These are phyloP conservation scores for Talaromyces pinophilus DNA, from an alignment of 2,329 filamentous ascomycete genomes.

Conservation along the genomic window DNA sequence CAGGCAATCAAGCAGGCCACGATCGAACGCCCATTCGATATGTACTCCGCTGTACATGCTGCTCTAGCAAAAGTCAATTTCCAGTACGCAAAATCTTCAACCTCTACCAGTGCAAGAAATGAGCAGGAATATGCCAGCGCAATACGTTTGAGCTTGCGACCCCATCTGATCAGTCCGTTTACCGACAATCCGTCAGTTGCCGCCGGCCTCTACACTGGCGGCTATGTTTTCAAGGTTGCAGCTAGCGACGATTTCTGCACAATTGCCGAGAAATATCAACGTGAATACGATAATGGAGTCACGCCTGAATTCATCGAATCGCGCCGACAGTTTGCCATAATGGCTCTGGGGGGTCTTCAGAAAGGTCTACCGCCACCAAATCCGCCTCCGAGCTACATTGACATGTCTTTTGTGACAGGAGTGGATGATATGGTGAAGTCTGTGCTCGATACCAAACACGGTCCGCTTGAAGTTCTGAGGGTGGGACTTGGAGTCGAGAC, in stretches of 20 bases:
- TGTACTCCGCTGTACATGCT: conserved; percentile 14
- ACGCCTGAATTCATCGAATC: neutral
- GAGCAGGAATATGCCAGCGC: conserved; percentile 13
- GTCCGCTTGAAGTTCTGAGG: conserved; percentile 4
- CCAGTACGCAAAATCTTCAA: neutral
- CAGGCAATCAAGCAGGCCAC: neutral
- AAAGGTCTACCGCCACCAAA: conserved; percentile 2
- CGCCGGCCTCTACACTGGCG: conserved; percentile 18
- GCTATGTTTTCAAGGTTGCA: conserved; percentile 11
- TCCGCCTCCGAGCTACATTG: conserved; percentile 18
- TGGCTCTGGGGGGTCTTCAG: conserved; percentile 8
- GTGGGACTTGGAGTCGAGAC: conserved; percentile 18
- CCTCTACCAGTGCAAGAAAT: neutral
- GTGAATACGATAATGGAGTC: conserved; percentile 5
- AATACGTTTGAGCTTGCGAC: conserved; percentile 15
- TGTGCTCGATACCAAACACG: neutral
- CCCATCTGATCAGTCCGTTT: conserved; percentile 10
- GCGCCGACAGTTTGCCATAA: conserved; percentile 16
- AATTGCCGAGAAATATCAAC: conserved; percentile 5
- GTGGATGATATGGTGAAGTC: conserved; percentile 6
- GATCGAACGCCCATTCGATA: neutral
- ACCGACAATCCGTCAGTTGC: conserved; percentile 11
- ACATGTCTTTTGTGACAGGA: conserved; percentile 10
- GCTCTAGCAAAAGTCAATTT: conserved; percentile 16
- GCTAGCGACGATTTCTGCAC: neutral